Base-by-base conservation (phyloP, 1,284 basidiomycete genomes). In the Austropuccinia psidii region DNA sequence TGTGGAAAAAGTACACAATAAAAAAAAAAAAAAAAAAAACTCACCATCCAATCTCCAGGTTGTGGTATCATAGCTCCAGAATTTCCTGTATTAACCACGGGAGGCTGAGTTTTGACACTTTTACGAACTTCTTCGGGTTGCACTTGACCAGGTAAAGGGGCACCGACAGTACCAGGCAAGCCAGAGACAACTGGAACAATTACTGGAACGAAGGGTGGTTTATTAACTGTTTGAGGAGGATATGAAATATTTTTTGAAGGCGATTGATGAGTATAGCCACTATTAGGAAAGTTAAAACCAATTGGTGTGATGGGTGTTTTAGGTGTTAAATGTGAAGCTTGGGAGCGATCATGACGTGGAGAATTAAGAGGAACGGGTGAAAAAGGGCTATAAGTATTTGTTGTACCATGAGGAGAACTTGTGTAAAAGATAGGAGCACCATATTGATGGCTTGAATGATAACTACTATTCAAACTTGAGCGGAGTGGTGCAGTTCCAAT, bases 21-120 rank as follows among this genome's bases (percentile, higher is more conserved):
- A 52, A 9, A 60, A 41, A 15, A 15, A 4, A 21, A 29, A 37
- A 4, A 4, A 17, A 29, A 49, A n/a, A 4, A 13, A 50, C 45
- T 66, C 45, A 69, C 67, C 67, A 69, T 69, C 67, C 67, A 69
- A 27, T 69, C 67, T 33, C 67, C 67, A 7, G 67, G 67, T 54
- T 69, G 67, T 8, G 67, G 67, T 45, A 69, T 49, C 67, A 69
- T 69, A 11, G 67, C 67, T 7, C 67, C 67, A 21, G 67, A 69
- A 21, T 69, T 69, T 1, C 67, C 67, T 0, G 67, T 69, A 31
- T 69, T 69, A 21, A 69, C 67, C 31, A 69, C 67, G 7, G 67
- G 67, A 0, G 67, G 67, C 49, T 69, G 67, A 43, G 52, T 69
- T 24, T 69, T 69, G 39, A 69, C 52, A 41, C 54, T 69, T 60